Base-by-base conservation (phyloP, 148 eudicot species). In the Polygonum aviculare region DNA sequence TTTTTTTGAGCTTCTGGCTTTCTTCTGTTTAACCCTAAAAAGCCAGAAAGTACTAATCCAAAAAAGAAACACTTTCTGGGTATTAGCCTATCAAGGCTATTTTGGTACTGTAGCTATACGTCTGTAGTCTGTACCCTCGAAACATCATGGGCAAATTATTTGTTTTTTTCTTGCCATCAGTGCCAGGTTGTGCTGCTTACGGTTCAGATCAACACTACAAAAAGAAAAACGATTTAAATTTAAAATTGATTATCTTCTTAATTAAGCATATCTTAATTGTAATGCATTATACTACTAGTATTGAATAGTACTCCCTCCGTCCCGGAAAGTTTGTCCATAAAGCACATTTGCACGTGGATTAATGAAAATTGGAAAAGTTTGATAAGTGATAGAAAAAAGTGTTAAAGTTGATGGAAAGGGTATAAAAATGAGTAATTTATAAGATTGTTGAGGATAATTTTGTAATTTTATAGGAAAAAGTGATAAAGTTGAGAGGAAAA, bases 1-100 rank as follows among this genome's bases (percentile, higher is more conserved):
- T 73, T 77, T 71, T 76, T 77, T 62, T 31, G 31, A 62, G 69
- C 73, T 80, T 75, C 76, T 72, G 73, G 15, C 69, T 62, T 65
- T 65, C 70, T 65, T 35, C 40, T 67, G 72, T 33, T 35, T 67
- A 67, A 15, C 72, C 72, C 72, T 67, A 67, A 35, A 67, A 31
- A 35, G 41, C 72, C 35, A 22, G 19, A 67, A 67, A 67, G 6
- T 65, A 67, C 19, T 67, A 57, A 39, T 12, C 71, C 71, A 4
- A 67, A 67, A 67, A 67, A 36, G 3, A 36, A 36, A 26, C 2
- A 36, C 45, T 67, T 36, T 65, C 41, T 35, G 71, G 19, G 71
- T 65, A 65, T 65, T 39, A 35, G 35, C 3, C 67, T 21, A 63
- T 63, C 41, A 65, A 65, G 41, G 41, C 41, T 65, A 63, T 33